phyloP scores from a whole-genome alignment of 208 protist species.

The Crithidia acanthocephali region DNA sequence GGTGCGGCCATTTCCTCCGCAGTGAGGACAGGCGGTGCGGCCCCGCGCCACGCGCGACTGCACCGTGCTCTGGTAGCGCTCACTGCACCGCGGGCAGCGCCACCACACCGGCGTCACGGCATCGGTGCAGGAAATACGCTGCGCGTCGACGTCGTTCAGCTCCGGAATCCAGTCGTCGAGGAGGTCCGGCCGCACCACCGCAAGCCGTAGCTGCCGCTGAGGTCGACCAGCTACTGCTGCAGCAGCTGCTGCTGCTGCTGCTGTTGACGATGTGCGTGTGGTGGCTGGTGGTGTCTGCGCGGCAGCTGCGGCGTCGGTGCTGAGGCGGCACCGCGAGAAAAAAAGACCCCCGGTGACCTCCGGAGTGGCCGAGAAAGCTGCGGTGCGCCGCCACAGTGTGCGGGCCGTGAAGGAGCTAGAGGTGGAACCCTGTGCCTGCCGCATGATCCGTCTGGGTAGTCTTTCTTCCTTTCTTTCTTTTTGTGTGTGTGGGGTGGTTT shows the following conservation, averaged over 20 bases:
- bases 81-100: conserved; percentile 52
- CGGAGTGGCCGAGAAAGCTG: background rate
- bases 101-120: conserved; percentile 44
- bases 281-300: background rate
- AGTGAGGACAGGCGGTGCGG: conserved; percentile 51
- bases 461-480: too few species aligned
- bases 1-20: conserved; percentile 23
- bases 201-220: conserved; percentile 34
- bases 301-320: background rate
- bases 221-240: too few species aligned
- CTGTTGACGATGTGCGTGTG: background rate
- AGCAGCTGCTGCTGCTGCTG: too few species aligned
- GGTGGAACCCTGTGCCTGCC: conserved; percentile 6
- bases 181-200: conserved; percentile 77
- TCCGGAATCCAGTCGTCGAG: conserved; percentile 85
- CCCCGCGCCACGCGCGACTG: conserved; percentile 45
- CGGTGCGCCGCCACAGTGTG: conserved; percentile 7
- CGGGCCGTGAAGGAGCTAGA: background rate
- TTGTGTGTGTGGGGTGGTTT: too few species aligned
- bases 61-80: conserved; percentile 62
- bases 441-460: background rate
- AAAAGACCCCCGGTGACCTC: background rate
- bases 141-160: conserved; percentile 74
- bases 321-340: background rate
- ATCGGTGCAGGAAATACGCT: conserved; percentile 42